These are phyloP conservation scores for Cladophialophora psammophila DNA, from an alignment of 2,329 filamentous ascomycete genomes.

Conservation along the genomic window DNA sequence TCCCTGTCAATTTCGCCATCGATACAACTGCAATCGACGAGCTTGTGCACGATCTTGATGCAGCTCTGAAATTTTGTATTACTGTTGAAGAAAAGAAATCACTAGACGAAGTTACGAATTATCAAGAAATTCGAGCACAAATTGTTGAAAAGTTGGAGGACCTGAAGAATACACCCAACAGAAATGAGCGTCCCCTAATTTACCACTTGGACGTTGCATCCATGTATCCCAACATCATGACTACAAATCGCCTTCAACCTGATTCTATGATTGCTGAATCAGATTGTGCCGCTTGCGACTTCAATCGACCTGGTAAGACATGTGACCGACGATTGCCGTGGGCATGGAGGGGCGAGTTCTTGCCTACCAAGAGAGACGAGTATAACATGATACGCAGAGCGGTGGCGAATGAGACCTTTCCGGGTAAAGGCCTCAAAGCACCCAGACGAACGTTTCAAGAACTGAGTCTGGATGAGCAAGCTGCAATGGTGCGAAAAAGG, in stretches of 20 bases:
- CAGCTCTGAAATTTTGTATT: conserved; percentile 86
- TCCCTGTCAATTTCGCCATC: conserved; percentile 92
- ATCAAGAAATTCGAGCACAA: conserved; percentile 82
- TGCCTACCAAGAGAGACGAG: conserved; percentile 94
- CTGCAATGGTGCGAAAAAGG: conserved; percentile 79
- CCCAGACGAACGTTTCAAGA: conserved; percentile 80
- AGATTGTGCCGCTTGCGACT: conserved; percentile 96
- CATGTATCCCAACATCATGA: conserved; percentile 99
- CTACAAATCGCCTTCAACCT: conserved; percentile 93
- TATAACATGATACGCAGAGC: conserved; percentile 99
- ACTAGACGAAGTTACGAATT: conserved; percentile 79
- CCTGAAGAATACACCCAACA: conserved; percentile 82
- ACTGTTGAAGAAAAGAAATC: conserved; percentile 84
- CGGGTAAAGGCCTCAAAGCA: conserved; percentile 75
- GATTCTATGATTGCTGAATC: conserved; percentile 99
- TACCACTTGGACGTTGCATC: conserved; percentile 98
- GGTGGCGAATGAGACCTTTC: conserved; percentile 90
- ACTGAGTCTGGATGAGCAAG: conserved; percentile 81
- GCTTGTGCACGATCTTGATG: conserved; percentile 82
- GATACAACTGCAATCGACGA: conserved; percentile 90
- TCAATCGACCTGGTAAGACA: conserved; percentile 96
- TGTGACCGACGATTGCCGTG: conserved; percentile 94
- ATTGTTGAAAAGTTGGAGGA: conserved; percentile 74
- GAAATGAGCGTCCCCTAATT: conserved; percentile 85
- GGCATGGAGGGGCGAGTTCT: conserved; percentile 97